Base-by-base conservation (phyloP, 441 rosid species). In the Adansonia rubrostipa region DNA sequence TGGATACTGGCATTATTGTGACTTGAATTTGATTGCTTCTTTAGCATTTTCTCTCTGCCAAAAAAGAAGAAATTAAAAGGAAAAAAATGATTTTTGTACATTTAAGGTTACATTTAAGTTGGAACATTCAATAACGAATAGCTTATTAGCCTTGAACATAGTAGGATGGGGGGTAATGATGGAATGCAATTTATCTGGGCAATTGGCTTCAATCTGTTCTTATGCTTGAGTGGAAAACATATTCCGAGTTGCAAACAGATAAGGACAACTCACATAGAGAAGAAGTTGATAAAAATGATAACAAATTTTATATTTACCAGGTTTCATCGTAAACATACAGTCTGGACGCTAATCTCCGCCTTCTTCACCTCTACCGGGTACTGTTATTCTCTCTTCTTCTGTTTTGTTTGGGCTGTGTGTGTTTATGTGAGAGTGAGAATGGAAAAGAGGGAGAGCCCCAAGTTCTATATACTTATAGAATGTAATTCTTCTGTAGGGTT, bases 351-450 rank as follows among this genome's bases (percentile, higher is more conserved):
- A 94, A 93, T 83, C 92, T 94, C 64, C 92, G 99, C 90, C 94
- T 96, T 80, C 98, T 96, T 74, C 99, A 98, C 65, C 96, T 93
- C 40, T 96, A 94, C 78, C 99, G 94, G 98, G 98, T 94, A 22
- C 76, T 24, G 15, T 51, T 17, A 9, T 28, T 19, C 13, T 13
- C 61, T 6, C 11, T 3, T 47, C 42, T 1, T 19, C 17, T 57
- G 42, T 73, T 1, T 3, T 14, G 24, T 45, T 77, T 33, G 1
- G 19, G 66, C 4, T 50, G 6, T 71, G 13, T 58, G 33, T 10
- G 57, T 20, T 36, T 36, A 28, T 42, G 58, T 45, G 42, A n/a
- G n/a, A 45, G 47, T 33, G 28, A 22, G 20, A 6, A 42, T 6
- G 75, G 19, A 11, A 54, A 33, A 7, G 47, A 40, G 54, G 10